These are phyloP conservation scores for Populus hybrid DNA, from an alignment of 441 rosid species.

Conservation along the genomic window DNA sequence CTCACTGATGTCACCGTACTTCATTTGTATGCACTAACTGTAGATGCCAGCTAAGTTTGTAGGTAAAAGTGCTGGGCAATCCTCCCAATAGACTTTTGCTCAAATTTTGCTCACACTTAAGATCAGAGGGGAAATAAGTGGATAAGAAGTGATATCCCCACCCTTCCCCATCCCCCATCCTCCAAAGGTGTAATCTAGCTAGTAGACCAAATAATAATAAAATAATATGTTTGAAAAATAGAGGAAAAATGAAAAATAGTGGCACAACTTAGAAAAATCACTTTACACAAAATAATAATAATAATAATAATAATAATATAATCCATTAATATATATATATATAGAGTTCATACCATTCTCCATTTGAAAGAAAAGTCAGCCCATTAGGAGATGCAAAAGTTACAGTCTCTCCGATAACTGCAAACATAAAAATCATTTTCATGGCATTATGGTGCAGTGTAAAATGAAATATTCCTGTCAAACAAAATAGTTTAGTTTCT, in stretches of 20 bases:
- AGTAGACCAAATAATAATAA: no score
- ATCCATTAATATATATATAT: neutral
- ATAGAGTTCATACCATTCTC: conserved; percentile 74
- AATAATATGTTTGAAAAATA: neutral
- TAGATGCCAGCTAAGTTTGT: no score
- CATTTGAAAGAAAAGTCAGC: conserved; percentile 69
- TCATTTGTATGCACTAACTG: no score
- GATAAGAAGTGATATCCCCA: no score
- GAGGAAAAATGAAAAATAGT: neutral
- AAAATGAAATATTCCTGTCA: neutral
- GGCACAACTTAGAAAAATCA: neutral
- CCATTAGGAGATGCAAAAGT: conserved; percentile 74
- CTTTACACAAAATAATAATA: neutral
- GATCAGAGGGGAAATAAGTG: no score
- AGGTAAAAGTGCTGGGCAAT: no score
- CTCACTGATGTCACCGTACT: no score
- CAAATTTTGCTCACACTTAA: no score
- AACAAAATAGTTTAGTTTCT: neutral
- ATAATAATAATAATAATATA: neutral
- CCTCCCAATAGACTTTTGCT: no score
- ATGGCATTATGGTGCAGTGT: conserved; percentile 6
- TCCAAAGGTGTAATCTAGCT: no score
- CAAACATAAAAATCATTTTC: conserved; percentile 20
- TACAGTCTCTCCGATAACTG: conserved; percentile 96
- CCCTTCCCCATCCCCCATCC: no score